Conservation (phyloP, 345 rosid genomes). For the Noccaea caerulescens region DNA sequence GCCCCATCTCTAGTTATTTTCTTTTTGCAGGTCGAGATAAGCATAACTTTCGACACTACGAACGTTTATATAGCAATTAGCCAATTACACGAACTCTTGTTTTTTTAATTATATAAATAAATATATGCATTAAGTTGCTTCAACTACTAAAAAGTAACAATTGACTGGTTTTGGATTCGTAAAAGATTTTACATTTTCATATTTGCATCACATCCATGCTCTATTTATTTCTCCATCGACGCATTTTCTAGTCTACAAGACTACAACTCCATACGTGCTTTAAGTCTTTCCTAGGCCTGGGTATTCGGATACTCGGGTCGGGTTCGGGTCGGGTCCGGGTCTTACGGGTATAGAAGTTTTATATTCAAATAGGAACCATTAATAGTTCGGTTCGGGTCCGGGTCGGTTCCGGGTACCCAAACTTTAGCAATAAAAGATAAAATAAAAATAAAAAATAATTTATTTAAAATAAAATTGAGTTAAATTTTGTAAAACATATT, state of each 20-base stretch:
- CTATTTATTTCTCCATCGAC: background rate
- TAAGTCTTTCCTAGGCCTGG: background rate
- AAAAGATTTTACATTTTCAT: background rate
- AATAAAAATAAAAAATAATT: no score
- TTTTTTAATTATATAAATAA: background rate
- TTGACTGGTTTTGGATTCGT: background rate
- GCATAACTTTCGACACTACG: background rate
- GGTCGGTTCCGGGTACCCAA: no score
- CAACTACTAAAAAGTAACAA: constrained; percentile 25
- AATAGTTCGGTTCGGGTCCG: no score
- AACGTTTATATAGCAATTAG: constrained; percentile 17
- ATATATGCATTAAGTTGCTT: constrained; percentile 3
- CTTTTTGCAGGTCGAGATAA: background rate
- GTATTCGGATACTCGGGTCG: no score
- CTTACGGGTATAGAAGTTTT: no score
- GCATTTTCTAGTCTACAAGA: constrained; percentile 31
- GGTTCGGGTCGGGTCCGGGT: no score
- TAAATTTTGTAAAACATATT: no score
- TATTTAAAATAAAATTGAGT: no score
- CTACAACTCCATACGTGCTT: constrained; percentile 25
- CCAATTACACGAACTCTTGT: background rate
- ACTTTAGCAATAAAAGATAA: no score
- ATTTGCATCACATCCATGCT: background rate
- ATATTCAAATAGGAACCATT: no score
- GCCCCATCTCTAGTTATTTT: constrained; percentile 9